A percentile compares a stretch with the other conserved stretches of the same genome.
Evolutionary conservation across 768 basidiomycete genomes (phyloP).

Genomic region (Clitopilus hobsonii): DNA sequence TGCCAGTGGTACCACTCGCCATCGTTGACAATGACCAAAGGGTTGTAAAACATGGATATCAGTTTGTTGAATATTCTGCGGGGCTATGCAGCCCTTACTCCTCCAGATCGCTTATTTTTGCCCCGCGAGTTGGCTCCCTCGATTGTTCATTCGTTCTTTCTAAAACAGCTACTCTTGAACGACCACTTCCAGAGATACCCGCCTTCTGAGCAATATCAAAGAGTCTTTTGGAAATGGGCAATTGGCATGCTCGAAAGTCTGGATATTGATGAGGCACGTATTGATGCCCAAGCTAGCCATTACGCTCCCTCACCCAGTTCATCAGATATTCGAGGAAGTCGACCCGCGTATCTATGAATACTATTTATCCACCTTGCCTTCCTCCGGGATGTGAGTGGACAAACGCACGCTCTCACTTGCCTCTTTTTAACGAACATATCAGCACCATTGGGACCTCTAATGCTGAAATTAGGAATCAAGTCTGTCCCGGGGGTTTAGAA

Average conservation of each 20-base stretch:
- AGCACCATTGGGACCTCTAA: conserved; percentile 18
- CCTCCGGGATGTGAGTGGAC: conserved; percentile 23
- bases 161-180: conserved; percentile 46
- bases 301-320: conserved; percentile 2
- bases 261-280: conserved; percentile 42
- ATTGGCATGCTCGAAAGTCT: conserved; percentile 50
- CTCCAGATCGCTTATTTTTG: conserved; percentile 35
- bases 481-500: conserved; percentile 22
- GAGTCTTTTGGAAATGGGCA: conserved; percentile 70
- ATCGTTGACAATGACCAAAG: no score
- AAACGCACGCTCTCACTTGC: neutral
- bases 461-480: conserved; percentile 15
- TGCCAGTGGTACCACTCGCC: no score
- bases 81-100: conserved; percentile 47
- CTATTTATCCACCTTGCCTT: conserved; percentile 45
- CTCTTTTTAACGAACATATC: neutral
- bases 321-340: conserved; percentile 50
- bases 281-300: conserved; percentile 1
- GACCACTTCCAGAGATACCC: conserved; percentile 53
- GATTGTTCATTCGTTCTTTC: conserved; percentile 49
- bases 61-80: conserved; percentile 43
- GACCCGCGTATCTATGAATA: conserved; percentile 62
- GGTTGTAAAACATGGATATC: conserved; percentile 13
- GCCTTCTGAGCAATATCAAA: conserved; percentile 60
- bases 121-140: conserved; percentile 32